A percentile compares a stretch with the other conserved stretches of the same genome.
Evolutionary conservation across 2,329 filamentous ascomycete genomes (phyloP).

Genomic region (Penicillium hesseltinei): DNA sequence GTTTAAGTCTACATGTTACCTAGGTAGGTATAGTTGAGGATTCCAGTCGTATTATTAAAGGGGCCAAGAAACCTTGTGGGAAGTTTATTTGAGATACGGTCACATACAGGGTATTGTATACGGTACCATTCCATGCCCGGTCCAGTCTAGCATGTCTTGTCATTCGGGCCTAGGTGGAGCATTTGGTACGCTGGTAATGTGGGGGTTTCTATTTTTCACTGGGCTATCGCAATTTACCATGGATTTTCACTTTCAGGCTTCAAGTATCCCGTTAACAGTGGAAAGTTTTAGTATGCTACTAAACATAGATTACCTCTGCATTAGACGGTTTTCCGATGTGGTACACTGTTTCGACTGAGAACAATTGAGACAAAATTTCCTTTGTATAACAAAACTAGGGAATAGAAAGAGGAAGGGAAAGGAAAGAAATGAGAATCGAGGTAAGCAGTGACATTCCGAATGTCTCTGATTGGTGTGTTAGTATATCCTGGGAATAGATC

Average conservation of each 20-base stretch:
- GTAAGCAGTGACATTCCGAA: background rate
- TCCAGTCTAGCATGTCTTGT: constrained; percentile 1
- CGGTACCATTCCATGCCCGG: background rate
- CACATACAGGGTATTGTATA: background rate
- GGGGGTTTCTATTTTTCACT: constrained; percentile 6
- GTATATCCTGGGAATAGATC: background rate
- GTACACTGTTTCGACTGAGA: background rate
- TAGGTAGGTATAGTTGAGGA: background rate
- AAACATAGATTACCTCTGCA: constrained; percentile 1
- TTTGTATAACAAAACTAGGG: background rate
- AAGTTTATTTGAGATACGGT: background rate
- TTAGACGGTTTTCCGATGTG: background rate
- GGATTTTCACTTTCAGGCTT: background rate
- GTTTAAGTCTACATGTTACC: too few relatives aligned
- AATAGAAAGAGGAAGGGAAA: background rate
- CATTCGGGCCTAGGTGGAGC: background rate
- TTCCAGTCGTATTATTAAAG: background rate
- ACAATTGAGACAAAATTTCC: background rate
- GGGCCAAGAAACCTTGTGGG: background rate
- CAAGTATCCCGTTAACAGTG: background rate
- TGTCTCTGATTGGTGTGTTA: background rate
- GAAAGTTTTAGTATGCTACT: background rate
- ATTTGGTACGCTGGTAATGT: constrained; percentile 10
- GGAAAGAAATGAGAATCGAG: background rate
- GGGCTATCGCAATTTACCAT: constrained; percentile 19